Percentiles rank a stretch among this genome's conserved stretches.
These are phyloP conservation scores for Ceriops zippeliana DNA, from an alignment of 345 rosid genomes.

Conservation along the genomic window DNA sequence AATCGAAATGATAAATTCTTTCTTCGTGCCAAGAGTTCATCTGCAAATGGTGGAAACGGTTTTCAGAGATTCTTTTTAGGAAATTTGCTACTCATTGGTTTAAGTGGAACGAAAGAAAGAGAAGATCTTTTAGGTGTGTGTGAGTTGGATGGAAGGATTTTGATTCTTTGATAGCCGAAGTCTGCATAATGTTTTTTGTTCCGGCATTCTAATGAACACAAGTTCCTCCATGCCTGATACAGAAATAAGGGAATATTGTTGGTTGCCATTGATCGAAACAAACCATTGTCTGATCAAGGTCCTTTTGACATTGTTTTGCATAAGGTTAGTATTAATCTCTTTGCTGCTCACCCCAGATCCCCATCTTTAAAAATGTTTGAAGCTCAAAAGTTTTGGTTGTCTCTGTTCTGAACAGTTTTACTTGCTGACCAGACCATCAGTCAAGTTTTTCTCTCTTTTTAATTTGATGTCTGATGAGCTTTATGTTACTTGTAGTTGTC, in stretches of 20 bases:
- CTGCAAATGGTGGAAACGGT: background rate
- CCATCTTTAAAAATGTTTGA: too few species aligned
- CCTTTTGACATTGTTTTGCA: conserved; percentile 91
- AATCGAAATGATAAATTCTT: too few species aligned
- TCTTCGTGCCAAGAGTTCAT: too few species aligned
- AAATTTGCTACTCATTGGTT: background rate
- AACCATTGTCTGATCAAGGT: conserved; percentile 79
- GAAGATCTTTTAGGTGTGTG: conserved; percentile 5
- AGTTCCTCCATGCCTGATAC: conserved; percentile 29
- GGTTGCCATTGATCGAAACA: conserved; percentile 62
- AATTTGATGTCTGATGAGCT: conserved; percentile 27
- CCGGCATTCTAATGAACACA: conserved; percentile 3
- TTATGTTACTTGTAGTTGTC: conserved; percentile 48
- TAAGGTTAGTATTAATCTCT: conserved; percentile 52
- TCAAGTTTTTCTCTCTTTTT: background rate
- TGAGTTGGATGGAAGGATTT: conserved; percentile 16
- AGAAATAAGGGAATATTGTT: conserved; percentile 78
- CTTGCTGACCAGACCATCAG: conserved; percentile 14
- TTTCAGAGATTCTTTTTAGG: too few species aligned
- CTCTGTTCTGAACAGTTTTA: background rate
- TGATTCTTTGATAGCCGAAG: conserved; percentile 23
- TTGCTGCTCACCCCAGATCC: background rate
- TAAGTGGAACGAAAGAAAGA: background rate
- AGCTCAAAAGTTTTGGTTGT: background rate
- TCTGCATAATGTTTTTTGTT: conserved; percentile 16